Conservation (phyloP, 495 filamentous ascomycete genomes). For the Lentithecium fluviatile region DNA sequence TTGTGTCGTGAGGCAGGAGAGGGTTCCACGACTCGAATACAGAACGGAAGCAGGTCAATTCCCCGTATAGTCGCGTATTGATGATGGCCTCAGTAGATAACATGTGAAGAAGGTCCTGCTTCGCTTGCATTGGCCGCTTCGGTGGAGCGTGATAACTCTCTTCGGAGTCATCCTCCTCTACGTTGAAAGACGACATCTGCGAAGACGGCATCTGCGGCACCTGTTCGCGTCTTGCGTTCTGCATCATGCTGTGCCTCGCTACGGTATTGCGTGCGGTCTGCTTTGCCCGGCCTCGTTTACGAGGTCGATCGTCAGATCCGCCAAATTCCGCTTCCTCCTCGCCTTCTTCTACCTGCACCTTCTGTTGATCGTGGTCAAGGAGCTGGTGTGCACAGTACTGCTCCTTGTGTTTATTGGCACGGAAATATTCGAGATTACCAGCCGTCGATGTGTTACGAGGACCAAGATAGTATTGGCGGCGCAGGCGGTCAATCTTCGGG, state of each 20-base stretch:
- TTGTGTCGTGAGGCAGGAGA: slow-evolving; percentile 59
- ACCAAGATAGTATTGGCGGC: slow-evolving; percentile 53
- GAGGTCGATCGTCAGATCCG: not conserved
- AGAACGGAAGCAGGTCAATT: slow-evolving; percentile 61
- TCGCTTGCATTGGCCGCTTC: slow-evolving; percentile 53
- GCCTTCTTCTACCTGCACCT: slow-evolving; percentile 38
- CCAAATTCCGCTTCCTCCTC: slow-evolving; percentile 45
- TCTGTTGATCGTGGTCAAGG: slow-evolving; percentile 36
- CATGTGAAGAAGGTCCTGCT: slow-evolving; percentile 61
- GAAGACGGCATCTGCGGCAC: not conserved
- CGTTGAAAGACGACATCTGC: not conserved
- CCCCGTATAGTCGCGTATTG: slow-evolving; percentile 54
- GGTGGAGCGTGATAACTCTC: slow-evolving; percentile 36
- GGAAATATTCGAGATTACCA: slow-evolving; percentile 41
- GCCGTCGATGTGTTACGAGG: slow-evolving; percentile 3
- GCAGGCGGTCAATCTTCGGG: slow-evolving; percentile 47
- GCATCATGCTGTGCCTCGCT: no score
- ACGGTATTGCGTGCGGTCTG: no score
- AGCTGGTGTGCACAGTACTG: slow-evolving; percentile 58
- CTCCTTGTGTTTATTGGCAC: slow-evolving; percentile 46
- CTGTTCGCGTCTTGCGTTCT: no score
- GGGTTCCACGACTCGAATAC: slow-evolving; percentile 64
- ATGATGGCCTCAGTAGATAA: slow-evolving; percentile 64
- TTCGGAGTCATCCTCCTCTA: slow-evolving; percentile 28
- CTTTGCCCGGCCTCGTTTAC: not conserved